Conservation (phyloP, 768 basidiomycete species). For the Chalciporus sphaerocephalus region DNA sequence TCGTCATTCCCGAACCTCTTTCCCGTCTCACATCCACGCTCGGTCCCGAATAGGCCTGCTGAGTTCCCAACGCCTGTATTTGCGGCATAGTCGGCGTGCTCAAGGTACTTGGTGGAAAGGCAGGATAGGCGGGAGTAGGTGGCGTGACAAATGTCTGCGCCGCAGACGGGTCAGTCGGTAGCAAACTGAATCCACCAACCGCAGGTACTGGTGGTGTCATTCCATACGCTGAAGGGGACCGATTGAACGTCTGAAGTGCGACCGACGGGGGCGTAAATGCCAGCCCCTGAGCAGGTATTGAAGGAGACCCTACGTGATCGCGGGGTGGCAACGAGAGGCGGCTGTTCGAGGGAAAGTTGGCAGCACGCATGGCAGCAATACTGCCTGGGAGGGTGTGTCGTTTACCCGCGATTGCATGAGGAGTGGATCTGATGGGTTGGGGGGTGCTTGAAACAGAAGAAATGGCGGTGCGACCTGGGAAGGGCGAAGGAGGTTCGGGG, state of each 20-base stretch:
- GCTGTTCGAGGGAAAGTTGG: slow-evolving; percentile 13
- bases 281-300: slow-evolving; percentile 1
- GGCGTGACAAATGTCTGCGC: slow-evolving; percentile 33
- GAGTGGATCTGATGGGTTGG: slow-evolving; percentile 13
- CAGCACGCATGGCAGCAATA: slow-evolving; percentile 30
- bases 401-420: slow-evolving; percentile 52
- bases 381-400: slow-evolving; percentile 47
- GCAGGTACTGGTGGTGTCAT: slow-evolving; percentile 32
- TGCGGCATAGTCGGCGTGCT: slow-evolving; percentile 49
- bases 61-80: slow-evolving; percentile 50
- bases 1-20: slow-evolving; percentile 37
- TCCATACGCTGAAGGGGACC: slow-evolving; percentile 31
- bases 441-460: slow-evolving; percentile 26
- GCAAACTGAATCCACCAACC: slow-evolving; percentile 1
- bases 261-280: slow-evolving; percentile 34
- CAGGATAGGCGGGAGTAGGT: slow-evolving; percentile 69
- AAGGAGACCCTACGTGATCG: slow-evolving; percentile 21
- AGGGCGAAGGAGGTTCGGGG: slow-evolving; percentile 78
- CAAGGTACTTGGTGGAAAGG: slow-evolving; percentile 48
- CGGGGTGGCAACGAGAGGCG: slow-evolving; percentile 28
- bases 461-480: slow-evolving; percentile 43
- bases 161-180: slow-evolving; percentile 13
- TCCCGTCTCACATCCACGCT: slow-evolving; percentile 68
- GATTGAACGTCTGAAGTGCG: slow-evolving; percentile 31
- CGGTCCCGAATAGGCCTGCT: slow-evolving; percentile 46